These are phyloP conservation scores for Kluyveromyces aestuarii DNA, from an alignment of 805 yeast genomes.

Conservation along the genomic window DNA sequence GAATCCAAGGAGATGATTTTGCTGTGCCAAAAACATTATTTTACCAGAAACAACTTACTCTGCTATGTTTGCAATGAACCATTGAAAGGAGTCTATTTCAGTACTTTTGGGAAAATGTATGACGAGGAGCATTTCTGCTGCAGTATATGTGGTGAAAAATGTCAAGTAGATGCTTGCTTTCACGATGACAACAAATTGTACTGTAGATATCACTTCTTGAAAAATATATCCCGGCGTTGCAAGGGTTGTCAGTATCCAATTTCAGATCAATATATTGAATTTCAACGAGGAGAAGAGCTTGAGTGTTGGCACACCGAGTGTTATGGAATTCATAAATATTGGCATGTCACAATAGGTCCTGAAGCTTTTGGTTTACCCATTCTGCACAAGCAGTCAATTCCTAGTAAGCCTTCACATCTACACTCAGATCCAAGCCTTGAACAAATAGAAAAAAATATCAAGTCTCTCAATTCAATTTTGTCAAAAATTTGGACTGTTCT, in stretches of 20 bases:
- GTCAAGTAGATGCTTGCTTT: conserved; percentile 86
- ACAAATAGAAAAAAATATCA: conserved; percentile 49
- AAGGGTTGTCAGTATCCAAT: conserved; percentile 91
- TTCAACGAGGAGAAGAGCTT: conserved; percentile 79
- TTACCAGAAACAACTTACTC: conserved; percentile 73
- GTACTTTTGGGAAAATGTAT: conserved; percentile 85
- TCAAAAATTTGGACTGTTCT: conserved; percentile 75
- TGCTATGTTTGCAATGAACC: conserved; percentile 82
- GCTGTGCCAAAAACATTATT: conserved; percentile 88
- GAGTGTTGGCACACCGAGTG: conserved; percentile 99
- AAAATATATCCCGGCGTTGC: conserved; percentile 75
- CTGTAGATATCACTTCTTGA: conserved; percentile 91
- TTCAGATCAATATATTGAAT: conserved; percentile 87
- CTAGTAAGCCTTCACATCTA: conserved; percentile 15
- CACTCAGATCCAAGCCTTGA: conserved; percentile 31
- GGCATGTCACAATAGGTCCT: conserved; percentile 78
- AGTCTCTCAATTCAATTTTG: conserved; percentile 50
- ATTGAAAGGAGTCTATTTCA: conserved; percentile 84
- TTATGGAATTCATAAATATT: conserved; percentile 92
- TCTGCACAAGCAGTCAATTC: conserved; percentile 21
- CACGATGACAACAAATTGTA: conserved; percentile 76
- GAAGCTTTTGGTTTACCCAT: conserved; percentile 43
- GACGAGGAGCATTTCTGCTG: conserved; percentile 95
- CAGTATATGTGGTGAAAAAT: conserved; percentile 72
- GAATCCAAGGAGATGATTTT: conserved; percentile 40